Evolutionary conservation across 768 basidiomycete genomes (phyloP), one percentile per base, ranked within the genome.

Genomic region (Mycena latifolia): DNA sequence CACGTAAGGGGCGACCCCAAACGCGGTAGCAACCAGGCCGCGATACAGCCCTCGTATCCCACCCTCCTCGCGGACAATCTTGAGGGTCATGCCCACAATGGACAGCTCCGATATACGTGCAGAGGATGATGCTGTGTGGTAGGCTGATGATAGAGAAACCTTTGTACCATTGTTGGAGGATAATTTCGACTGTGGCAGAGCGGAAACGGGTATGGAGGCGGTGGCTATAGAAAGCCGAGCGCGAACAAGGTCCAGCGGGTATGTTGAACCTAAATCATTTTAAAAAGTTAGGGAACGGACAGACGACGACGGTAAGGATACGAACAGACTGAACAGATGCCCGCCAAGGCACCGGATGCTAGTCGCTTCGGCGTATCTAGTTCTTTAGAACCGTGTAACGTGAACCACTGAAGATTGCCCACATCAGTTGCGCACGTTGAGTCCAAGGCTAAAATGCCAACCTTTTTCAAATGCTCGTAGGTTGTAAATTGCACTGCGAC

Each of bases 211-310:
- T 75, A 93, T 84, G 52, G 92, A 92, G n/a, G 95, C 92, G 6
- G 95, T 95, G 22, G 94, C 95, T 74, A 99, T 97, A 22, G 94
- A 96, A 63, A 99, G 81, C 37, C 97, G 88, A 27, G 95, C 93
- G 47, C 97, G 88, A 31, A 99, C 93, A 53, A 99, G 90, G 77
- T 99, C 97, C 68, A 99, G 81, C 11, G 97, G 97, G 80, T 96
- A 94, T 79, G 94, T 95, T 51, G 93, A 85, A 70, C 90, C 93
- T 94, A 65, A 53, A 31, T 22, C 48, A 53, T 7, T 14, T n/a
- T n/a, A n/a, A n/a, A n/a, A 14, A 55, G 61, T 64, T 28, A 69
- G 45, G 24, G 60, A 29, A 25, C 58, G 48, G 53, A 70, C 58
- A 33, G 31, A 65, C n/a, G 33, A 64, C 47, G 46, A 63, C 48